Evolutionary conservation across 345 rosid species (phyloP), one percentile per base, ranked within the genome.

Genomic region (Hirschfeldia incana): DNA sequence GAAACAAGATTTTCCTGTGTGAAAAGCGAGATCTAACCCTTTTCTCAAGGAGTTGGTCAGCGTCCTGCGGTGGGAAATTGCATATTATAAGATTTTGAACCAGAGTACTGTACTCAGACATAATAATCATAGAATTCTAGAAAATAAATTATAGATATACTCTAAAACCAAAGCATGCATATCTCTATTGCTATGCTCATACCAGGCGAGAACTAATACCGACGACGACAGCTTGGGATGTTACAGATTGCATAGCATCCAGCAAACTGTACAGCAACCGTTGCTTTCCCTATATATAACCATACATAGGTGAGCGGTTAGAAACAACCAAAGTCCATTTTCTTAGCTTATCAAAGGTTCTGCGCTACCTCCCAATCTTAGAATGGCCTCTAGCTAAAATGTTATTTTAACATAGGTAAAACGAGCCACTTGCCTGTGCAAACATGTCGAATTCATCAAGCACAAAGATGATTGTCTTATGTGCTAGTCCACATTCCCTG

Each of bases 401-500:
- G 61, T n/a, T 5, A 51, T 26, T 5, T 53, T 13, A 55, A 16
- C 2, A 42, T 17, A 58, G 26, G 13, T 17, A 49, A 63, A 59
- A 42, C 16, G 21, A 53, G 3, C 6, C 8, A 29, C 78, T 87
- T 86, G 89, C 98, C 98, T 91, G 98, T 72, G 94, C 92, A 85
- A 94, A 94, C 83, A 84, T 85, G 82, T 95, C 98, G 83, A 95
- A 95, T 80, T 95, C 98, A 79, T 91, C 89, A 78, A 95, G 92
- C 76, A 85, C 87, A 82, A 95, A 95, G 72, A 89, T 86, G 34
- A 93, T 82, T 21, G 99, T 95, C 83, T 90, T 95, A 85, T 95
- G 98, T 6, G 98, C 94, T 74, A 93, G 82, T 78, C 98, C 98
- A 84, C 98, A 95, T 83, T 93, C 97, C 90, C 99, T 95, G 89